Evolutionary conservation across 768 basidiomycete species (phyloP), one percentile per base, ranked within the genome.

Genomic region (Paxillus ammoniavirescens): DNA sequence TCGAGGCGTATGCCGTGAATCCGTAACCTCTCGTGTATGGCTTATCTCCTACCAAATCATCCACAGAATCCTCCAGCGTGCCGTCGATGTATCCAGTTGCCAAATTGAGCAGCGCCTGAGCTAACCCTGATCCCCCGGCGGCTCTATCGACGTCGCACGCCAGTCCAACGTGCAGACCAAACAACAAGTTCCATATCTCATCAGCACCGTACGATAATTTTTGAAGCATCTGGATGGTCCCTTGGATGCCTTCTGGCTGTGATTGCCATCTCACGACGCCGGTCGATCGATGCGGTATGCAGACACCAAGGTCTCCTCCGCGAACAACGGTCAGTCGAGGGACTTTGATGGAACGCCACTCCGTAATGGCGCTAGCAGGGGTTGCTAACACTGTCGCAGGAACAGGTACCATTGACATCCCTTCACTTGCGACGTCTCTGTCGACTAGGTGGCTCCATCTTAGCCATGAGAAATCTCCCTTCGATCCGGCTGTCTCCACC

Each of bases 381-480:
- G 49, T 50, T n/a, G 49, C 49, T 50, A 30, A 50, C 49, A 50
- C 49, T 14, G 49, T 50, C 14, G 49, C 49, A 26, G 49, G 49
- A 13, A 50, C 36, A 9, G 49, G 49, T 3, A 50, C 49, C 49
- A 50, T 50, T 6, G 49, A 50, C 49, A 50, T 50, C 28, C 49
- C 37, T 41, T 50, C 36, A n/a, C 49, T 18, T 42, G 21, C 4
- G 26, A 17, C 23, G 38, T 50, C 26, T 50, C 49, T 50, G n/a
- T 50, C 49, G 26, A 50, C 10, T 17, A 42, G 21, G 38, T 50
- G 38, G 37, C 49, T 50, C 49, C 49, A 50, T 41, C n/a, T 50
- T 23, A 50, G 38, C 49, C 49, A 50, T 38, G 49, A 50, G 30
- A 40, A 50, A 41, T 50, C 49, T 14, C 49, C 49, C 26, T 42